Conservation (phyloP, 352 stramenopile genomes). For the Phytophthora palmivora region DNA sequence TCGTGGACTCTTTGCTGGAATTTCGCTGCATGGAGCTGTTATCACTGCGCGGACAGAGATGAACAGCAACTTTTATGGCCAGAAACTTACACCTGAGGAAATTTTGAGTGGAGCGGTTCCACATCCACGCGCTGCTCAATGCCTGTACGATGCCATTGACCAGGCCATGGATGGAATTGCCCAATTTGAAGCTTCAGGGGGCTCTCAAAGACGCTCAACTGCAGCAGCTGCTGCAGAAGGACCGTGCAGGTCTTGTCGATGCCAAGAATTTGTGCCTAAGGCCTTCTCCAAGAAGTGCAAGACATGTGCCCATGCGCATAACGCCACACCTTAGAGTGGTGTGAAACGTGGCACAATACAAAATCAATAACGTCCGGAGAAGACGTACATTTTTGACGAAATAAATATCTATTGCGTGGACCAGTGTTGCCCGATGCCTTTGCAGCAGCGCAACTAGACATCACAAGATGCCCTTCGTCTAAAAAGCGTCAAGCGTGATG, state of each 20-base stretch:
- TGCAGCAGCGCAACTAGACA: neutral
- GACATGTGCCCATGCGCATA: conserved; percentile 66
- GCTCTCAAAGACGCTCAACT: conserved; percentile 13
- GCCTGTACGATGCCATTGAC: conserved; percentile 81
- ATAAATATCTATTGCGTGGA: conserved; percentile 24
- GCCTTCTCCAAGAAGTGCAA: conserved; percentile 85
- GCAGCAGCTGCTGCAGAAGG: conserved; percentile 30
- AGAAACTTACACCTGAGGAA: conserved; percentile 77
- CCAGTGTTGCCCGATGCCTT: neutral
- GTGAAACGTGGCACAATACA: neutral
- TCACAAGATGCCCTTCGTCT: neutral
- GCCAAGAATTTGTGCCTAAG: conserved; percentile 64
- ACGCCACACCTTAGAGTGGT: conserved; percentile 17
- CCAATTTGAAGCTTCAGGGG: conserved; percentile 56
- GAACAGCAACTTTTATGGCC: conserved; percentile 96
- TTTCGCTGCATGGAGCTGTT: conserved; percentile 94
- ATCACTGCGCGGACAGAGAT: conserved; percentile 91
- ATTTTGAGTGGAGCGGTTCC: conserved; percentile 72
- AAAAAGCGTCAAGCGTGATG: neutral
- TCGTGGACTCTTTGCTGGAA: conserved; percentile 93
- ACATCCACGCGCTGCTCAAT: conserved; percentile 69
- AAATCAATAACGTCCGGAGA: conserved; percentile 2
- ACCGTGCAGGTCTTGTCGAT: conserved; percentile 61
- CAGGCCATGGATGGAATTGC: conserved; percentile 73
- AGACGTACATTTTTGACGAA: conserved; percentile 23